Evolutionary conservation across 768 basidiomycete species (phyloP).

Genomic region (Trichaptum fuscoviolaceum): DNA sequence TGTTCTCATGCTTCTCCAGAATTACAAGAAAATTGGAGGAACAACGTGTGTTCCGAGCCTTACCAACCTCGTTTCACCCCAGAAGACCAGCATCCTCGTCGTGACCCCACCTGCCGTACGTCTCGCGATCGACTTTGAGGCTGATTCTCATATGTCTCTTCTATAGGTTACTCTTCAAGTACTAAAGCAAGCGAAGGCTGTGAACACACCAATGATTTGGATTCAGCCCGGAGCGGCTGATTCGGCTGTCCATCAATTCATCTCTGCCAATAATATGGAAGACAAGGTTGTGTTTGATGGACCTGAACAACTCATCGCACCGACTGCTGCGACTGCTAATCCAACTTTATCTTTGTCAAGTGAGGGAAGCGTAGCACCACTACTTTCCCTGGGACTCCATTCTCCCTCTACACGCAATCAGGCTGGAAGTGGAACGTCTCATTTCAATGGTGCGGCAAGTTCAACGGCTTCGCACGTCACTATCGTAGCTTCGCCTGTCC

Average conservation of each 20-base stretch:
- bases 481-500: too few relatives aligned
- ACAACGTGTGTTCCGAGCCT: background rate
- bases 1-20: background rate
- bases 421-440: too few relatives aligned
- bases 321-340: background rate
- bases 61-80: background rate
- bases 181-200: background rate
- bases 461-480: background rate
- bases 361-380: too few relatives aligned
- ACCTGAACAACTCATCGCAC: background rate
- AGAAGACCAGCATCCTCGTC: background rate
- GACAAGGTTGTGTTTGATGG: background rate
- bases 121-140: background rate
- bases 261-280: background rate
- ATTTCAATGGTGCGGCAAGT: background rate
- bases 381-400: too few relatives aligned
- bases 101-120: background rate
- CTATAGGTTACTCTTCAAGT: background rate
- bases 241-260: background rate
- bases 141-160: background rate
- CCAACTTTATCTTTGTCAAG: background rate
- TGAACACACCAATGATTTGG: background rate
- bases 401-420: too few relatives aligned
- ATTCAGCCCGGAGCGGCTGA: background rate
- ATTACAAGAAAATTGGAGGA: background rate